These are phyloP conservation scores for Mallotus japonicus DNA, from an alignment of 441 rosid species.

Conservation along the genomic window DNA sequence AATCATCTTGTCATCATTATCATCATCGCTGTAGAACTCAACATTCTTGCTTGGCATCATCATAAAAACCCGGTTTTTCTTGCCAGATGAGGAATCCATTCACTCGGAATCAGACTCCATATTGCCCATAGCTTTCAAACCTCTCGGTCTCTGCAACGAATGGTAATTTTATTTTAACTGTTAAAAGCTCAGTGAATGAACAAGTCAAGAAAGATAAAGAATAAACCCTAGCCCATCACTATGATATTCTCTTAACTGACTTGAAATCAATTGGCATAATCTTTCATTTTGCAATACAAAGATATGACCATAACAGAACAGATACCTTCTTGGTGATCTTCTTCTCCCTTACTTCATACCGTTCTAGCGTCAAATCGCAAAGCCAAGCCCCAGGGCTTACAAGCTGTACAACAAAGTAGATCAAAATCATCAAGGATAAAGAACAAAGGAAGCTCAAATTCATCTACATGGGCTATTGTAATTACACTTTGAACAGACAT, in stretches of 20 bases:
- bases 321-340: slow-evolving; percentile 68
- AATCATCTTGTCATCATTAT: not conserved
- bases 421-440: too few relatives aligned
- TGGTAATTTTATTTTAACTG: not conserved
- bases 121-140: slow-evolving; percentile 67
- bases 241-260: not conserved
- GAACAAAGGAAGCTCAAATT: too few relatives aligned
- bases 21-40: not conserved
- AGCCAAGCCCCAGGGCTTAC: slow-evolving; percentile 78
- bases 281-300: not conserved
- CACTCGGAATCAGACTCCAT: slow-evolving; percentile 63
- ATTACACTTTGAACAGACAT: too few relatives aligned
- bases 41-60: not conserved
- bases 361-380: slow-evolving; percentile 67
- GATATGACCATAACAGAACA: not conserved
- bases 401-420: slow-evolving; percentile 30
- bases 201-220: not conserved
- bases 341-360: slow-evolving; percentile 77
- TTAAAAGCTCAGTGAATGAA: not conserved
- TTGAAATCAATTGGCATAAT: not conserved
- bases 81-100: not conserved
- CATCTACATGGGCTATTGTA: too few relatives aligned
- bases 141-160: slow-evolving; percentile 64
- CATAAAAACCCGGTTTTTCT: not conserved
- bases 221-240: not conserved